These are phyloP conservation scores for Phytophthora nicotianae DNA, from an alignment of 352 stramenopile genomes.

Conservation along the genomic window DNA sequence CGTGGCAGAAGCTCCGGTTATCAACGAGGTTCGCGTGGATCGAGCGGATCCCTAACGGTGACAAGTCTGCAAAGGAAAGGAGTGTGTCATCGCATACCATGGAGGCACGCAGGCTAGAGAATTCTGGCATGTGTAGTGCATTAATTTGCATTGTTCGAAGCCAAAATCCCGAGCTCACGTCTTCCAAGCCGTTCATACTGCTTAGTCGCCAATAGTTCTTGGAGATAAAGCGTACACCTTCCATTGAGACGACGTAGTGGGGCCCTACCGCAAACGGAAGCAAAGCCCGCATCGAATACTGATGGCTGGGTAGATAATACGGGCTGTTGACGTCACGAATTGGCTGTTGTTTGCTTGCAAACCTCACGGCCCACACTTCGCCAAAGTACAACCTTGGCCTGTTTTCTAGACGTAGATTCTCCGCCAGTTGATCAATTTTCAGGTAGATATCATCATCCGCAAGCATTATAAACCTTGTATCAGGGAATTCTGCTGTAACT, in stretches of 20 bases:
- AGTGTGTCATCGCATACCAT: conserved; percentile 37
- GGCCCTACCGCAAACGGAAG: conserved; percentile 49
- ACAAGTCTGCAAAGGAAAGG: conserved; percentile 57
- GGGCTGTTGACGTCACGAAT: conserved; percentile 31
- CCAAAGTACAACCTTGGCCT: conserved; percentile 21
- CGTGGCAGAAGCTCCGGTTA: conserved; percentile 22
- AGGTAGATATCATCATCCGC: conserved; percentile 65
- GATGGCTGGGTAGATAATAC: conserved; percentile 40
- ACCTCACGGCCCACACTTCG: conserved; percentile 26
- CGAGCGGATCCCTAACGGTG: conserved; percentile 40
- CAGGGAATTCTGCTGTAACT: conserved; percentile 22
- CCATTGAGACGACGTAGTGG: conserved; percentile 61
- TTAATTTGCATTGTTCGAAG: conserved; percentile 50
- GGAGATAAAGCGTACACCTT: conserved; percentile 48
- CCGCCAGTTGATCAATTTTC: conserved; percentile 29
- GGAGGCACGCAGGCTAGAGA: conserved; percentile 18
- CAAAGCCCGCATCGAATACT: conserved; percentile 41
- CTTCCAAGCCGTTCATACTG: conserved; percentile 54
- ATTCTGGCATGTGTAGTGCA: conserved; percentile 17
- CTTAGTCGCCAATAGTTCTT: conserved; percentile 40
- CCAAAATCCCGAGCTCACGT: conserved; percentile 70
- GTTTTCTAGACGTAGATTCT: conserved; percentile 9
- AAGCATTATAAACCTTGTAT: conserved; percentile 55
- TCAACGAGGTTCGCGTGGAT: conserved; percentile 52
- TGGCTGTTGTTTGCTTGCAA: conserved; percentile 24